Evolutionary conservation across 169 alveolate genomes (phyloP).

Genomic region (Eimeria tenella): DNA sequence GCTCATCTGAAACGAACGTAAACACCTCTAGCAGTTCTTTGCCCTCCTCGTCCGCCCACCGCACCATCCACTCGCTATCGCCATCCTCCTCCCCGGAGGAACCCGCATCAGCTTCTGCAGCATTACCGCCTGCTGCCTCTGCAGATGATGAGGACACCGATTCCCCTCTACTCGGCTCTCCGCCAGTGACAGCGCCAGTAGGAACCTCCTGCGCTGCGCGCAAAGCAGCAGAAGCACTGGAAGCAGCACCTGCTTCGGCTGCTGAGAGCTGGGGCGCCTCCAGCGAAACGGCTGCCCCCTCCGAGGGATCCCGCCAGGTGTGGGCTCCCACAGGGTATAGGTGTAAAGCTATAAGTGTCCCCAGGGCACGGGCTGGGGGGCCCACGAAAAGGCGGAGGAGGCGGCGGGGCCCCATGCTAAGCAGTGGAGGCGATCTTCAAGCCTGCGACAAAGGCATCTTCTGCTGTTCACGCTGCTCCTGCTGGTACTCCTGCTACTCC

Average conservation of each 20-base stretch:
- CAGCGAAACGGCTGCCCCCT: no score
- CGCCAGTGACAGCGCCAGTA: neutral
- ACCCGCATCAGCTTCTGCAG: neutral
- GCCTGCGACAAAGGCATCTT: no score
- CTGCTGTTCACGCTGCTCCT: no score
- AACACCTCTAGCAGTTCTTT: neutral
- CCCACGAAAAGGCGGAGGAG: no score
- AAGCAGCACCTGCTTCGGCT: neutral
- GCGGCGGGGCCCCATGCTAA: no score
- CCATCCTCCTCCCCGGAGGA: neutral
- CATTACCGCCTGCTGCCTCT: neutral
- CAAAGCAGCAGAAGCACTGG: neutral
- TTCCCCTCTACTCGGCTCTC: neutral
- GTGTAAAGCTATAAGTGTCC: no score
- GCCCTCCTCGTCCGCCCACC: slow-evolving; percentile 50
- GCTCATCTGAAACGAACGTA: neutral
- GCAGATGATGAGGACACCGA: neutral
- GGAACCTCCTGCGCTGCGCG: neutral
- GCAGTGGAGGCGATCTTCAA: no score
- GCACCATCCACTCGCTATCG: slow-evolving; percentile 5
- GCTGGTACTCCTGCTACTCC: neutral
- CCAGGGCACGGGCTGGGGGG: no score
- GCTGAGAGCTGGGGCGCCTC: neutral
- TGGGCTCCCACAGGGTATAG: no score
- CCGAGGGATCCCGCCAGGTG: no score